phyloP scores from a whole-genome alignment of 768 basidiomycete genomes.

The Suillus spraguei region DNA sequence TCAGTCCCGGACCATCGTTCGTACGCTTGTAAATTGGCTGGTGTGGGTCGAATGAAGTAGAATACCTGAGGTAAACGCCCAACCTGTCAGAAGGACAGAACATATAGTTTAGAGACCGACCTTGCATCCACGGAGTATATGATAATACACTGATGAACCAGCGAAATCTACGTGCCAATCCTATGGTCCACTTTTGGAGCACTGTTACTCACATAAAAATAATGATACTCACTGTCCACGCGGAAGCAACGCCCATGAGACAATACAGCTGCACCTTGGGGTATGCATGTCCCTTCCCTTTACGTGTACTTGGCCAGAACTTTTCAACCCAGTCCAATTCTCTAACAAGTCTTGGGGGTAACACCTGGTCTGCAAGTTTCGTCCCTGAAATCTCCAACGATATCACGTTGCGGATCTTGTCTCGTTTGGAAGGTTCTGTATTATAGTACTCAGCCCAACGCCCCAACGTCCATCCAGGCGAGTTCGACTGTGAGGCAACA shows the following conservation, averaged over 20 bases:
- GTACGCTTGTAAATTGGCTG: slow-evolving; percentile 84
- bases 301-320: slow-evolving; percentile 85
- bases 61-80: slow-evolving; percentile 62
- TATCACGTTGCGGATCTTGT: slow-evolving; percentile 94
- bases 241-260: slow-evolving; percentile 90
- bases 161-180: slow-evolving; percentile 99
- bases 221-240: slow-evolving; percentile 80
- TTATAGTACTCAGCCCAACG: slow-evolving; percentile 91
- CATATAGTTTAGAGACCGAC: slow-evolving; percentile 38
- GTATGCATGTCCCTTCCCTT: slow-evolving; percentile 71
- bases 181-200: slow-evolving; percentile 39
- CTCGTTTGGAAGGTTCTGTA: slow-evolving; percentile 63
- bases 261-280: slow-evolving; percentile 98
- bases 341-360: slow-evolving; percentile 81
- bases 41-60: slow-evolving; percentile 92
- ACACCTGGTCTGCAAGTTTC: slow-evolving; percentile 71
- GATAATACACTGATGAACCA: slow-evolving; percentile 97
- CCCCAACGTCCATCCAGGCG: slow-evolving; percentile 85
- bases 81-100: slow-evolving; percentile 3
- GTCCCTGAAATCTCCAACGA: slow-evolving; percentile 93
- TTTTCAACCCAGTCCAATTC: slow-evolving; percentile 98
- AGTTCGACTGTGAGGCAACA: slow-evolving; percentile 84
- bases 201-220: not conserved
- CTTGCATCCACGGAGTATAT: slow-evolving; percentile 85
- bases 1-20: slow-evolving; percentile 95